Conservation (phyloP, 768 basidiomycete species). For the Boletales sp. region DNA sequence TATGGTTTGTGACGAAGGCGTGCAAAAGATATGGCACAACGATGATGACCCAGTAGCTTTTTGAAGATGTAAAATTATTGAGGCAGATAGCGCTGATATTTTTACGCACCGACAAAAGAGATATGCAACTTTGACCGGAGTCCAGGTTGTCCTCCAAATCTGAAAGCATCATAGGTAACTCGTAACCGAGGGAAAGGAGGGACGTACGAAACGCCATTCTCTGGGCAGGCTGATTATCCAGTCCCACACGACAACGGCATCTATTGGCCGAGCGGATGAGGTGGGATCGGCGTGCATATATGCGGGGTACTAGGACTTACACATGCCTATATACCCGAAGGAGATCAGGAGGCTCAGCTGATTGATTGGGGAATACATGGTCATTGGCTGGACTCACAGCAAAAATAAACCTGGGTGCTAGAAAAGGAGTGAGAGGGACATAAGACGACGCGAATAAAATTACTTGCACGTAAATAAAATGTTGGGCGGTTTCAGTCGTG, state of each 20-base stretch:
- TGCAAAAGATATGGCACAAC: constrained; percentile 78
- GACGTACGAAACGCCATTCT: constrained; percentile 71
- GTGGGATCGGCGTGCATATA: constrained; percentile 14
- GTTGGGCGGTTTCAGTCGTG: constrained; percentile 55
- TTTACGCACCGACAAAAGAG: constrained; percentile 73
- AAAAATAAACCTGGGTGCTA: constrained; percentile 75
- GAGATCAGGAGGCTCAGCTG: constrained; percentile 30
- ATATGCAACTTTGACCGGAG: constrained; percentile 79
- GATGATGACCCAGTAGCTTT: constrained; percentile 78
- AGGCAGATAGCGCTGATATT: constrained; percentile 6
- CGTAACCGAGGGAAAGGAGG: not conserved
- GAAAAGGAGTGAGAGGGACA: constrained; percentile 10
- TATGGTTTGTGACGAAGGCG: constrained; percentile 70
- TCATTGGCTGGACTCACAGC: constrained; percentile 53
- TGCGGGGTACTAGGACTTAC: constrained; percentile 37
- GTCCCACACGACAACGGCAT: constrained; percentile 82
- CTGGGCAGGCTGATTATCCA: constrained; percentile 76
- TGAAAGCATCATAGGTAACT: constrained; percentile 23
- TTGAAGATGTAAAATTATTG: constrained; percentile 4
- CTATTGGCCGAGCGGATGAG: constrained; percentile 33
- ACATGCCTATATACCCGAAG: constrained; percentile 53
- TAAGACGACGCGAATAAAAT: not conserved
- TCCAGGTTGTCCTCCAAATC: constrained; percentile 85
- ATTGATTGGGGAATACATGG: constrained; percentile 15
- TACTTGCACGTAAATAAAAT: constrained; percentile 72